These are phyloP conservation scores for Ustilago shanxiensis DNA, from an alignment of 1,284 basidiomycete species.

Conservation along the genomic window DNA sequence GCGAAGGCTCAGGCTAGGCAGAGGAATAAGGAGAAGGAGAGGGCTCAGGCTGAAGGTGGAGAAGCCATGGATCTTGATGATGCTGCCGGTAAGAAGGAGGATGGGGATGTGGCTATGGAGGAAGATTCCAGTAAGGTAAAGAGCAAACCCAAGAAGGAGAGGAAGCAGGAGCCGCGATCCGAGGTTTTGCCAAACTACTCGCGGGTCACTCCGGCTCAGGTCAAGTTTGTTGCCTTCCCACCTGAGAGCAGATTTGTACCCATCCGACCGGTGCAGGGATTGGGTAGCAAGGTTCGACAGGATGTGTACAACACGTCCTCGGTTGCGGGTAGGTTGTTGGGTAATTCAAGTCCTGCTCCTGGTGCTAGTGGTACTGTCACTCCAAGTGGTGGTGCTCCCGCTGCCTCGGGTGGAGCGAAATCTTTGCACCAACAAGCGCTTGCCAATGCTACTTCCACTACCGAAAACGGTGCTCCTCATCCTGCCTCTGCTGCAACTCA, in stretches of 20 bases:
- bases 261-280: slow-evolving; percentile 79
- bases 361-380: slow-evolving; percentile 59
- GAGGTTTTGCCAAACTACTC: slow-evolving; percentile 89
- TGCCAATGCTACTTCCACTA: slow-evolving; percentile 22
- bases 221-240: slow-evolving; percentile 86
- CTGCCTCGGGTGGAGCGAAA: slow-evolving; percentile 21
- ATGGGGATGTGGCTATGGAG: slow-evolving; percentile 51
- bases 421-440: slow-evolving; percentile 41
- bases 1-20: slow-evolving; percentile 68
- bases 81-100: slow-evolving; percentile 35
- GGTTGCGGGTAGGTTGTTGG: slow-evolving; percentile 57
- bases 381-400: slow-evolving; percentile 19
- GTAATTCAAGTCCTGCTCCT: slow-evolving; percentile 54
- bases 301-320: slow-evolving; percentile 59
- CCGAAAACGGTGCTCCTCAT: slow-evolving; percentile 13
- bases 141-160: slow-evolving; percentile 69
- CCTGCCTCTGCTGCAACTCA: neutral
- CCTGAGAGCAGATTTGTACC: slow-evolving; percentile 84
- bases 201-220: slow-evolving; percentile 90
- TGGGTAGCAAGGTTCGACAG: slow-evolving; percentile 46
- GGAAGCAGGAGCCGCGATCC: slow-evolving; percentile 80
- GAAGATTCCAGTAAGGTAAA: slow-evolving; percentile 50
- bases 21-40: slow-evolving; percentile 63
- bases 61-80: slow-evolving; percentile 65
- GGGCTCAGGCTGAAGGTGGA: slow-evolving; percentile 56